Conservation (phyloP, 2,329 filamentous ascomycete genomes). For the Monilinia vaccinii-corymbosi region DNA sequence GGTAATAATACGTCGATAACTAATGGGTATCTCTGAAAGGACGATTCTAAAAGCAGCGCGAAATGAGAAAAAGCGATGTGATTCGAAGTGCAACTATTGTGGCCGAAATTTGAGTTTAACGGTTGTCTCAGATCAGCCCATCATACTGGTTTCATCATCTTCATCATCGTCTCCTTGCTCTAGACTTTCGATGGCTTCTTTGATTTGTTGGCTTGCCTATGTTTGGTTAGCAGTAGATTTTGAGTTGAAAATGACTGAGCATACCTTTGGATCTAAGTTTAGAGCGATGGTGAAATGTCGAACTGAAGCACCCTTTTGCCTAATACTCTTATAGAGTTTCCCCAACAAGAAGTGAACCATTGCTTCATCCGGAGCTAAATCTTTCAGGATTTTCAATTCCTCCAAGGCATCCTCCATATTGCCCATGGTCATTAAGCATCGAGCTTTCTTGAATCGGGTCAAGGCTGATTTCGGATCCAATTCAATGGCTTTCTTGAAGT, state of each 20-base stretch:
- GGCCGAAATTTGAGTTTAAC: not conserved
- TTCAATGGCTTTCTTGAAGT: slow-evolving; percentile 74
- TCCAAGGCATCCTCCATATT: slow-evolving; percentile 63
- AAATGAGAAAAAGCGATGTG: not conserved
- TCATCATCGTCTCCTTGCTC: slow-evolving; percentile 36
- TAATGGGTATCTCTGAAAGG: slow-evolving; percentile 1
- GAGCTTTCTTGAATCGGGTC: slow-evolving; percentile 87
- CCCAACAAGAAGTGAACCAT: slow-evolving; percentile 94
- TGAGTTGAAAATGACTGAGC: not conserved
- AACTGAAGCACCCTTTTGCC: slow-evolving; percentile 71
- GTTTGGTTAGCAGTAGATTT: slow-evolving; percentile 10
- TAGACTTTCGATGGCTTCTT: slow-evolving; percentile 89
- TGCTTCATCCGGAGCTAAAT: slow-evolving; percentile 86
- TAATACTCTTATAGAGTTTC: slow-evolving; percentile 65
- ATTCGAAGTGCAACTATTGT: not conserved
- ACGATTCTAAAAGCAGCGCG: not conserved
- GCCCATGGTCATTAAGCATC: slow-evolving; percentile 69
- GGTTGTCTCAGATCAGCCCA: slow-evolving; percentile 27
- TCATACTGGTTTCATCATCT: slow-evolving; percentile 49
- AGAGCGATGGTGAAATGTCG: slow-evolving; percentile 90
- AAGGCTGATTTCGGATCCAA: slow-evolving; percentile 73
- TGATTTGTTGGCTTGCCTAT: slow-evolving; percentile 86
- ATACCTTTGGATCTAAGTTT: slow-evolving; percentile 92
- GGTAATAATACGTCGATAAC: slow-evolving; percentile 2
- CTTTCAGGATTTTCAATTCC: slow-evolving; percentile 81